These are phyloP conservation scores for Lentinula raphanica DNA, from an alignment of 768 basidiomycete species.

Conservation along the genomic window DNA sequence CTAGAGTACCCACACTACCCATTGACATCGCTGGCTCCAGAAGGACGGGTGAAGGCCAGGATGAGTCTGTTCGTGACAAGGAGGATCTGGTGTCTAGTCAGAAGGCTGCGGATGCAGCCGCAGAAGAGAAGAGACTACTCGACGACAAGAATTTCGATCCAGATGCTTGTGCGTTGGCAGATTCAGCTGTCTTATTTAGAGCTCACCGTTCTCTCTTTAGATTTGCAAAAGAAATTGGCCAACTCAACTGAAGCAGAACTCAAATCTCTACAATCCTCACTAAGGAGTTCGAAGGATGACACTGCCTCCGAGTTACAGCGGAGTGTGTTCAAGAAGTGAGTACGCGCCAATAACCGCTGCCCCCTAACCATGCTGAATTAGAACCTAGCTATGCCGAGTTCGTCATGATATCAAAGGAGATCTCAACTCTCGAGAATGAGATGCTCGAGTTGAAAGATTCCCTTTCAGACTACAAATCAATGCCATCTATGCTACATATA, in stretches of 20 bases:
- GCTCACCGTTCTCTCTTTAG: slow-evolving; percentile 27
- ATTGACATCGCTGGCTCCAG: slow-evolving; percentile 29
- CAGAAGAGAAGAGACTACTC: slow-evolving; percentile 61
- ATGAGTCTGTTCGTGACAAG: slow-evolving; percentile 44
- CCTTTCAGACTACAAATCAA: slow-evolving; percentile 91
- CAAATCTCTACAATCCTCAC: slow-evolving; percentile 67
- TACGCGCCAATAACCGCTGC: neutral
- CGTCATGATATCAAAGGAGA: slow-evolving; percentile 94
- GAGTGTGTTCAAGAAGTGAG: slow-evolving; percentile 92
- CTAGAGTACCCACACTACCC: slow-evolving; percentile 52
- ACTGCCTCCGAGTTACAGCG: slow-evolving; percentile 79
- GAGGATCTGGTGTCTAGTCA: slow-evolving; percentile 11
- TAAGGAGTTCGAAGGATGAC: slow-evolving; percentile 64
- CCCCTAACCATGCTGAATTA: slow-evolving; percentile 4
- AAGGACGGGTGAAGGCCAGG: slow-evolving; percentile 29
- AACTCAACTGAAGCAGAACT: slow-evolving; percentile 85
- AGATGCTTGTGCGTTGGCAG: slow-evolving; percentile 66
- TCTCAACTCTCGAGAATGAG: slow-evolving; percentile 92
- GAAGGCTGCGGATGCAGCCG: slow-evolving; percentile 32
- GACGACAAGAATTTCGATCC: slow-evolving; percentile 83
- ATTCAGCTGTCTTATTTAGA: slow-evolving; percentile 7
- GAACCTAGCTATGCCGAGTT: slow-evolving; percentile 87
- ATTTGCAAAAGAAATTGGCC: slow-evolving; percentile 80
- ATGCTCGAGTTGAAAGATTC: slow-evolving; percentile 95
- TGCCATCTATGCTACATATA: slow-evolving; percentile 90